Conservation (phyloP, 306 rosid species). For the Acacia confusa region DNA sequence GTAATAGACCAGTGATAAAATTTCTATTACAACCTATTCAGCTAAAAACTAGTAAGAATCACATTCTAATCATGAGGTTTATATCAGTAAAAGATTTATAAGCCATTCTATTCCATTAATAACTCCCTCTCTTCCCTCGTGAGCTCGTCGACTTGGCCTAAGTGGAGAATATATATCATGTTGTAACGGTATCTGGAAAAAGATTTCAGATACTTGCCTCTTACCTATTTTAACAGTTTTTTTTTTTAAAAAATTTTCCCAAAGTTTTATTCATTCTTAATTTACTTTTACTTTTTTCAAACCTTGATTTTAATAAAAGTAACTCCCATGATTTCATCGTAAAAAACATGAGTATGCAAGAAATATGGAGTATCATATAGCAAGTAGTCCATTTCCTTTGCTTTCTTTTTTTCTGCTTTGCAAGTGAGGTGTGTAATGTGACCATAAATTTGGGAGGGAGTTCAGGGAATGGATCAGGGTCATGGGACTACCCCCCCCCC, state of each 20-base stretch:
- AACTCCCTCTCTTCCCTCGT: background rate
- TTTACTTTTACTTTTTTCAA: no score
- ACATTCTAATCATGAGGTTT: background rate
- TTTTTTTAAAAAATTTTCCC: no score
- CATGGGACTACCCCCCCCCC: constrained; percentile 18
- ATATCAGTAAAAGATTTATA: background rate
- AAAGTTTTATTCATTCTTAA: no score
- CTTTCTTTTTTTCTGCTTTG: background rate
- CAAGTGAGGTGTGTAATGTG: background rate
- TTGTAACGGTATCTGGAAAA: background rate
- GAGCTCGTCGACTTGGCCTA: background rate
- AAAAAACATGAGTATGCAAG: background rate
- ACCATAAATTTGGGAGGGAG: background rate
- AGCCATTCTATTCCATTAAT: background rate
- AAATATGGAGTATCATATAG: background rate
- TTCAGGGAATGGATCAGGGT: background rate
- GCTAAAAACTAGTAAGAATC: background rate
- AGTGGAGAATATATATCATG: background rate
- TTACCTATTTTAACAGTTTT: no score
- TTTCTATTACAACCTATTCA: background rate
- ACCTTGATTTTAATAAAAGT: no score
- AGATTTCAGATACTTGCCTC: no score
- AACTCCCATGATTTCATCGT: no score
- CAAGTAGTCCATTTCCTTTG: background rate
- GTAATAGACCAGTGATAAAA: background rate